phyloP scores from a whole-genome alignment of 176 grass and related monocot genomes.

The Poa annua region DNA sequence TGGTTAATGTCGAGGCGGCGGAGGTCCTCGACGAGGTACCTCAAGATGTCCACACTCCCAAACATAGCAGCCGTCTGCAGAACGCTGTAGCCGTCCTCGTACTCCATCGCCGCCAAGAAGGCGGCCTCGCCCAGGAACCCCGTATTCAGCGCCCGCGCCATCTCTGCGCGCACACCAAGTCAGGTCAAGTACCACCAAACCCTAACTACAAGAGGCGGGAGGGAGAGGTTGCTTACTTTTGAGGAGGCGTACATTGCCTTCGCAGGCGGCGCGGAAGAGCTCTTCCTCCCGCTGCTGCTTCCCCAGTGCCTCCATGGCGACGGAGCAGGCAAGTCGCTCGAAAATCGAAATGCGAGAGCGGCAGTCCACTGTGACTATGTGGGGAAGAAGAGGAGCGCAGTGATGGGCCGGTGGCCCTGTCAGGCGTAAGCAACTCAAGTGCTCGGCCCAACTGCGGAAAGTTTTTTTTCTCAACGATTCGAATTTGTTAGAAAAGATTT shows the following conservation, averaged over 20 bases:
- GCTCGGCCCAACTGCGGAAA: background rate
- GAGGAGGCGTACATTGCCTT: background rate
- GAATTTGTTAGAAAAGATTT: no score
- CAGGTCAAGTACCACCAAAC: background rate
- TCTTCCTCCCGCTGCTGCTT: background rate
- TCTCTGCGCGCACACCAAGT: background rate
- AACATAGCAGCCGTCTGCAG: background rate
- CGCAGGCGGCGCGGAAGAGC: background rate
- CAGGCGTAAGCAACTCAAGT: background rate
- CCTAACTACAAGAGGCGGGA: background rate
- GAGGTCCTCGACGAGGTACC: slow-evolving; percentile 20
- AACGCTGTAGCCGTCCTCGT: background rate
- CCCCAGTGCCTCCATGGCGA: background rate
- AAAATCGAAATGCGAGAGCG: background rate
- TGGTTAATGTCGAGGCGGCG: slow-evolving; percentile 6
- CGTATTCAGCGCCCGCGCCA: background rate
- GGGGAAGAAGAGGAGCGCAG: no score
- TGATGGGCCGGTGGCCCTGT: background rate
- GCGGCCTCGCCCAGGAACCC: background rate
- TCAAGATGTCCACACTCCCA: background rate
- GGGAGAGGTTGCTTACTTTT: background rate
- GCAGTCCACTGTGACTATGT: background rate
- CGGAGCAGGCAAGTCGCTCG: background rate
- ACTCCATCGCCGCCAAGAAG: background rate
- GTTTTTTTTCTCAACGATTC: no score